A percentile compares a stretch with the other conserved stretches of the same genome.
Evolutionary conservation across 768 basidiomycete genomes (phyloP).

Genomic region (Boletellus ananas): DNA sequence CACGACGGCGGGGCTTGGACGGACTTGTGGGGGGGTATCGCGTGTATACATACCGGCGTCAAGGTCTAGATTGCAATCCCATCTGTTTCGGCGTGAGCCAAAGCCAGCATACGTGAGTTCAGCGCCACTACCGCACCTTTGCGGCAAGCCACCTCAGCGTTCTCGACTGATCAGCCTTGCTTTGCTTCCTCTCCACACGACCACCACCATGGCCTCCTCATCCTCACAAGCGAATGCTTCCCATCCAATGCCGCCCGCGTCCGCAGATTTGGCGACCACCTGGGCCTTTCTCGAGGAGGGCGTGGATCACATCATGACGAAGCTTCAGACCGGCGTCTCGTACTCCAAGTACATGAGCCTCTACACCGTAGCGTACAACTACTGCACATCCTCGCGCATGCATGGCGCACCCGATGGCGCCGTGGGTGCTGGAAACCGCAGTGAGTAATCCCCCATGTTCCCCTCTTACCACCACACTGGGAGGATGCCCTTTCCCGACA

Average conservation of each 20-base stretch:
- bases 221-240: slow-evolving; percentile 28
- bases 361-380: slow-evolving; percentile 97
- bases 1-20: slow-evolving; percentile 82
- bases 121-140: slow-evolving; percentile 30
- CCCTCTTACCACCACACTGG: slow-evolving; percentile 13
- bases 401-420: slow-evolving; percentile 42
- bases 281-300: slow-evolving; percentile 85
- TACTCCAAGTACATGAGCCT: slow-evolving; percentile 85
- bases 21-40: slow-evolving; percentile 85
- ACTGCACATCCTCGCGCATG: slow-evolving; percentile 89
- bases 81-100: not conserved
- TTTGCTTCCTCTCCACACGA: slow-evolving; percentile 21
- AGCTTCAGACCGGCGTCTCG: slow-evolving; percentile 82
- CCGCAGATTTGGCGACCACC: slow-evolving; percentile 74
- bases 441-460: slow-evolving; percentile 40
- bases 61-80: slow-evolving; percentile 50
- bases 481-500: slow-evolving; percentile 23
- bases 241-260: slow-evolving; percentile 59
- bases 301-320: slow-evolving; percentile 91
- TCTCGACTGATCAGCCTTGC: slow-evolving; percentile 8
- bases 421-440: slow-evolving; percentile 43
- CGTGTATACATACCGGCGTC: slow-evolving; percentile 79
- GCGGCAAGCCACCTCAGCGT: slow-evolving; percentile 11
- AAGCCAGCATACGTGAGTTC: slow-evolving; percentile 3
- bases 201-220: slow-evolving; percentile 34